Base-by-base conservation (phyloP, 306 rosid genomes). In the Styphnolobium japonicum region DNA sequence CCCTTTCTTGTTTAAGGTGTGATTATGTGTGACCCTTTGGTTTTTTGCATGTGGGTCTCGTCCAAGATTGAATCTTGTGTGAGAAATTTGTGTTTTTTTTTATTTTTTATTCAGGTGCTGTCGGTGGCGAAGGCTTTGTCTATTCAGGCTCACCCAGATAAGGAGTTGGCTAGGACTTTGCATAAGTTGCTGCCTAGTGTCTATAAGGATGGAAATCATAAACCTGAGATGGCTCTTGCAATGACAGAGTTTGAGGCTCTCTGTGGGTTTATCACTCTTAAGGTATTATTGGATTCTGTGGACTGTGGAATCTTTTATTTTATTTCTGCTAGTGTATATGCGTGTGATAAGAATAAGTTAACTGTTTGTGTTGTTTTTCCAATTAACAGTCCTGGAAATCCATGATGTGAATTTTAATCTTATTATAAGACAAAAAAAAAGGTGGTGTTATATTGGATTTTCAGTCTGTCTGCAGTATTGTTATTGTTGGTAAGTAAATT, bases 171-270 rank as follows among this genome's bases (percentile, higher is more conserved):
- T 4, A 89, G 87, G 87, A 53, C 62, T 25, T 79, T 95, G 89
- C 98, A 95, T 75, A 93, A 91, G 80, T 53, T 86, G 71, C 89
- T 53, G 6, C 99, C 99, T 25, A 77, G 80, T 79, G 8, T 86
- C 40, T 95, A 95, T 65, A 95, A 92, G 82, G 99, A 95, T 83
- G 96, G 82, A 10, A 95, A 93, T 83, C 99, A 95, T 82, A 95
- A 95, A 87, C 99, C 99, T 2, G 99, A 95, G 87, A 95, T 95
- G 99, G 92, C 99, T 45, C 72, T 92, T 12, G 99, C 99, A 22
- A 66, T 91, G 25, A 95, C 97, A 3, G 56, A 86, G 53, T 95
- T 95, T 71, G 87, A 93, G 86, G 99, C 99, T 69, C 92, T 95
- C 15, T 95, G 98, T 81, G 99, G 99, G 14, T 95, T 95, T 52